phyloP scores from a whole-genome alignment of 2,329 filamentous ascomycete genomes.

The Pseudogymnoascus sp. region DNA sequence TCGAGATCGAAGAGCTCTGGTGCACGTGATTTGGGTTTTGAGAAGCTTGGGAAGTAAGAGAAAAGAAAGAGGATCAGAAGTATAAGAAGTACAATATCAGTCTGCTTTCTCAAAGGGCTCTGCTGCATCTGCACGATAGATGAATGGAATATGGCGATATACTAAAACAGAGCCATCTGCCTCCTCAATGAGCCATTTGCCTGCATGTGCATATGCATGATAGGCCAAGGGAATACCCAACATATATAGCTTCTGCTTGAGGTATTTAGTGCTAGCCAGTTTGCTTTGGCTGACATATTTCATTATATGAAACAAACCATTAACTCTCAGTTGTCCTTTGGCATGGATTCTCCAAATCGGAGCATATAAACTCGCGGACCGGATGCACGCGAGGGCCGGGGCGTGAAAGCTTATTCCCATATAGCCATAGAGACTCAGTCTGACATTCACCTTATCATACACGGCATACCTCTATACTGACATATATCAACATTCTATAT shows the following conservation, averaged over 20 bases:
- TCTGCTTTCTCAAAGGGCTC: not conserved
- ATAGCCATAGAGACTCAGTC: not conserved
- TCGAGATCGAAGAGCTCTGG: too few species aligned
- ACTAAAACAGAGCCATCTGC: not conserved
- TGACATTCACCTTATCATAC: not conserved
- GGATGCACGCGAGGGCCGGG: not conserved
- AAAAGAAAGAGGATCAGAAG: not conserved
- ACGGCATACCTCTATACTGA: not conserved
- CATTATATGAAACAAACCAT: not conserved
- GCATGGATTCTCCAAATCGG: not conserved
- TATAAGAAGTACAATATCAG: not conserved
- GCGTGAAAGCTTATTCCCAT: not conserved
- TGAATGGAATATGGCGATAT: not conserved
- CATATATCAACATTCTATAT: not conserved
- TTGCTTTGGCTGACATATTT: not conserved
- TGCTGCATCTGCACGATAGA: not conserved
- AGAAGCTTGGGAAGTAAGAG: too few species aligned
- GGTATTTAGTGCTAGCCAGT: not conserved
- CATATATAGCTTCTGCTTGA: not conserved
- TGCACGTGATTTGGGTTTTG: not conserved
- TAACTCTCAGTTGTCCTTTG: not conserved
- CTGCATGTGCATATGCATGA: not conserved
- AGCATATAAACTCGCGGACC: not conserved
- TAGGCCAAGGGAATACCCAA: not conserved
- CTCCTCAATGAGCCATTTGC: not conserved